Evolutionary conservation across 2,329 filamentous ascomycete genomes (phyloP).

Genomic region (Endoconidiophora polonica): DNA sequence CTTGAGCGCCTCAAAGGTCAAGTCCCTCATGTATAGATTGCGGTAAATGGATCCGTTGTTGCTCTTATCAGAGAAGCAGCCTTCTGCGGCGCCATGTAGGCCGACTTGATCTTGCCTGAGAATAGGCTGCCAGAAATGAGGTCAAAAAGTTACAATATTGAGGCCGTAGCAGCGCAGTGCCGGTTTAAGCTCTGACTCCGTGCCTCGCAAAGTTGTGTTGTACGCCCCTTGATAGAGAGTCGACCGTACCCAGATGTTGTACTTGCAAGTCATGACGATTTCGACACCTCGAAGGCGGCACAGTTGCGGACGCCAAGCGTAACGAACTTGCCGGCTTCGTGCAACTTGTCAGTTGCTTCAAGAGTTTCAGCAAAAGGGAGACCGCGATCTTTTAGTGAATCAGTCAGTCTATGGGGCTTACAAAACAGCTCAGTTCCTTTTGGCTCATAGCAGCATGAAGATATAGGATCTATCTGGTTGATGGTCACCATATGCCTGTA

Average conservation of each 20-base stretch:
- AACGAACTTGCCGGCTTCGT: constrained; percentile 75
- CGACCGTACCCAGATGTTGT: constrained; percentile 66
- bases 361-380: constrained; percentile 68
- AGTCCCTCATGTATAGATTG: constrained; percentile 50
- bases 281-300: constrained; percentile 81
- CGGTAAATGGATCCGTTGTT: constrained; percentile 41
- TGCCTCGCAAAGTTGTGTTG: constrained; percentile 59
- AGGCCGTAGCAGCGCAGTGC: constrained; percentile 61
- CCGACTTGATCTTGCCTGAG: constrained; percentile 59
- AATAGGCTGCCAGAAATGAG: constrained; percentile 68
- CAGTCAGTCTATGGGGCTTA: constrained; percentile 17
- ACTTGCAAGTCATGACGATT: constrained; percentile 61
- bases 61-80: constrained; percentile 50
- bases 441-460: constrained; percentile 45
- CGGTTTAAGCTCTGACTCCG: constrained; percentile 59
- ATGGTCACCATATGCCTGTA: background rate
- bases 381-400: constrained; percentile 32
- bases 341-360: constrained; percentile 59
- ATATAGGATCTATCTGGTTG: constrained; percentile 42
- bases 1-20: constrained; percentile 43
- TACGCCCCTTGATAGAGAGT: constrained; percentile 84
- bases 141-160: constrained; percentile 65
- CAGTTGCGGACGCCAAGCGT: constrained; percentile 69
- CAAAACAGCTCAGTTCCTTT: background rate
- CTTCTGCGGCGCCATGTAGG: constrained; percentile 45